Evolutionary conservation across 768 basidiomycete species (phyloP).

Genomic region (Paxillus involutus): DNA sequence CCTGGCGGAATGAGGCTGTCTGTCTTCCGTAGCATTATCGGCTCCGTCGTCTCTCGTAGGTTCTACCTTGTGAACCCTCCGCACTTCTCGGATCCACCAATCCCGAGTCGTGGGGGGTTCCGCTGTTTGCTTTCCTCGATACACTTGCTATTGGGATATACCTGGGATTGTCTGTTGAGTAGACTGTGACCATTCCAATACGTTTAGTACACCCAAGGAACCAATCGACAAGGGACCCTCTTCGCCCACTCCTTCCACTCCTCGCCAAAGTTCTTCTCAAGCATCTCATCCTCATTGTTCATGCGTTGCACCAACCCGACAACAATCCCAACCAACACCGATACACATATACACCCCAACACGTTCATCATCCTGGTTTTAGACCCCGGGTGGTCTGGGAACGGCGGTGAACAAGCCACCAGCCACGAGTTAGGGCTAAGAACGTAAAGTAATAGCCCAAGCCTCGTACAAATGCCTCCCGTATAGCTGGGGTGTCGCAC

Average conservation of each 20-base stretch:
- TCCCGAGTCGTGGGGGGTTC: too few species aligned
- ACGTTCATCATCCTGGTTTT: neutral
- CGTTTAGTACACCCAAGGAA: slow-evolving; percentile 21
- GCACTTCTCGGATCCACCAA: too few species aligned
- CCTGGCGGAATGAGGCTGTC: too few species aligned
- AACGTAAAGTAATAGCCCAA: slow-evolving; percentile 5
- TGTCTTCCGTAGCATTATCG: too few species aligned
- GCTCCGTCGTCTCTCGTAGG: too few species aligned
- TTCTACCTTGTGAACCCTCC: too few species aligned
- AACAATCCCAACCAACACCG: fast-evolving
- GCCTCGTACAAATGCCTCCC: neutral
- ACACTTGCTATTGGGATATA: neutral
- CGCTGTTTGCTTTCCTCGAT: neutral
- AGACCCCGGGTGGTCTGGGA: neutral
- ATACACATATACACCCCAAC: slow-evolving; percentile 2
- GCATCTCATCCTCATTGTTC: slow-evolving; percentile 27
- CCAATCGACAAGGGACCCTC: slow-evolving; percentile 21
- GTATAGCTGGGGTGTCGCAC: slow-evolving; percentile 32
- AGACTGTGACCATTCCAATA: neutral
- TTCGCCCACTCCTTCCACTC: slow-evolving; percentile 25
- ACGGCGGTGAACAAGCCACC: slow-evolving; percentile 2
- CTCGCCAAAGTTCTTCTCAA: slow-evolving; percentile 26
- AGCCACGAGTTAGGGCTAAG: slow-evolving; percentile 8
- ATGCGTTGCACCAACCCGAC: slow-evolving; percentile 11
- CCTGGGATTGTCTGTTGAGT: neutral